Evolutionary conservation across 805 yeast genomes (phyloP), one percentile per base, ranked within the genome.

Genomic region (Pichia membranifaciens): DNA sequence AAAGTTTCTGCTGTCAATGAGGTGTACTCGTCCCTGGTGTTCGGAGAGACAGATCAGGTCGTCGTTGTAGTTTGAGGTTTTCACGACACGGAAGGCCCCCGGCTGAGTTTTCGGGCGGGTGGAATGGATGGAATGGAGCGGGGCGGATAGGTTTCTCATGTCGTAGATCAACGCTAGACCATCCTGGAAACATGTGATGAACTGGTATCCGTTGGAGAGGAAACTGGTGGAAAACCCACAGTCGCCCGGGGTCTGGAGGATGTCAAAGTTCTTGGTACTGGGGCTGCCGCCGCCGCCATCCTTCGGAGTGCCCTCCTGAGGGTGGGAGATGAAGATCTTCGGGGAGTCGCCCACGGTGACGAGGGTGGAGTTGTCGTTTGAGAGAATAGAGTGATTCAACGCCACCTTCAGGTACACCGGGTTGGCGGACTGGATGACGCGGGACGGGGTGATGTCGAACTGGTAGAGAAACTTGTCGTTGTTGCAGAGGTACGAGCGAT

Each of bases 1-100:
- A 54, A 80, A 76, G 57, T 84, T 78, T 51, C 96, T 75, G 22
- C 88, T 74, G 61, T 90, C 96, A 23, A 90, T 70, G 48, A 89
- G 70, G 65, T 90, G 98, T 3, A 90, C 85, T 45, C 96, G 73
- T 0, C 95, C 95, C 45, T 81, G 84, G 56, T 90, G 96, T 61
- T 90, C 97, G 45, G 84, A 76, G 2, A 90, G 72, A 45, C 85
- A 77, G 48, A 90, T 67, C 50, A 88, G 64, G 63, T 90, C 96
- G 56, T 84, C 90, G 15, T 84, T 70, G 4, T 87, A 83, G 33
- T 74, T 70, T 21, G 85, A 71, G 54, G 79, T 82, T 59, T 81
- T 80, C 41, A 65, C 60, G 22, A 66, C 66, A 25, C 72, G 56
- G 52, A 63, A 70, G 50, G 66, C 71, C 48, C 64, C 75, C 57